Percentiles rank a stretch among this genome's conserved stretches.
These are phyloP conservation scores for Cladophialophora bantiana DNA, from an alignment of 2,329 filamentous ascomycete genomes.

Conservation along the genomic window DNA sequence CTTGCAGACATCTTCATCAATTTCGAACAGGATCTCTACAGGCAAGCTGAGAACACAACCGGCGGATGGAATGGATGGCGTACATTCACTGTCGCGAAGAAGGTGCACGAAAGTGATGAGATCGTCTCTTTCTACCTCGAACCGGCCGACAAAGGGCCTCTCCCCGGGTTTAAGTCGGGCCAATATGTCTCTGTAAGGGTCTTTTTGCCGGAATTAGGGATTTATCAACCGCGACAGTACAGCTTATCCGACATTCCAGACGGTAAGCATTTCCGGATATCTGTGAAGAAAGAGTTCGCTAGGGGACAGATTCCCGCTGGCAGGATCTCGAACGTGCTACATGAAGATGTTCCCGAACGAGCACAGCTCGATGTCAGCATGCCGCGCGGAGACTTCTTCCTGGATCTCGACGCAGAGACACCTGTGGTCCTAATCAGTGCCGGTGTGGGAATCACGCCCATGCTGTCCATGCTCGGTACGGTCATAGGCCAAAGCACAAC, in stretches of 20 bases:
- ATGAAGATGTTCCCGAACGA: constrained; percentile 67
- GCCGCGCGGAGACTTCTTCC: constrained; percentile 68
- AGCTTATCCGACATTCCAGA: constrained; percentile 67
- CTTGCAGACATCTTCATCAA: constrained; percentile 75
- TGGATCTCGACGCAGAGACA: constrained; percentile 50
- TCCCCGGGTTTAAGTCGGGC: constrained; percentile 71
- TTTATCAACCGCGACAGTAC: constrained; percentile 75
- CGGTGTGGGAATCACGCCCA: constrained; percentile 66
- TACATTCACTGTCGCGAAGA: constrained; percentile 69
- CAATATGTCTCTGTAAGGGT: constrained; percentile 74
- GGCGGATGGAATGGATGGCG: constrained; percentile 70
- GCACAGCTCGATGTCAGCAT: constrained; percentile 71
- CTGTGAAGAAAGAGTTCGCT: constrained; percentile 71
- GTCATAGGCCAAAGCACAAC: constrained; percentile 15
- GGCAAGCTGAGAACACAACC: constrained; percentile 7
- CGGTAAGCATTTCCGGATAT: constrained; percentile 68
- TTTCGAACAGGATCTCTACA: constrained; percentile 69
- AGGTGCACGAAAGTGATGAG: constrained; percentile 70
- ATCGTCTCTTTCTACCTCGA: constrained; percentile 75
- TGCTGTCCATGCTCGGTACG: constrained; percentile 67
- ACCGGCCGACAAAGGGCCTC: constrained; percentile 65
- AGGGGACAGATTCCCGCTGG: constrained; percentile 63
- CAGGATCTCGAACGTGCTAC: constrained; percentile 72
- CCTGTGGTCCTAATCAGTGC: constrained; percentile 69
- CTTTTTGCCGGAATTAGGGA: constrained; percentile 64